phyloP scores from a whole-genome alignment of 2,329 filamentous ascomycete genomes.

The Pseudogymnoascus sp. region DNA sequence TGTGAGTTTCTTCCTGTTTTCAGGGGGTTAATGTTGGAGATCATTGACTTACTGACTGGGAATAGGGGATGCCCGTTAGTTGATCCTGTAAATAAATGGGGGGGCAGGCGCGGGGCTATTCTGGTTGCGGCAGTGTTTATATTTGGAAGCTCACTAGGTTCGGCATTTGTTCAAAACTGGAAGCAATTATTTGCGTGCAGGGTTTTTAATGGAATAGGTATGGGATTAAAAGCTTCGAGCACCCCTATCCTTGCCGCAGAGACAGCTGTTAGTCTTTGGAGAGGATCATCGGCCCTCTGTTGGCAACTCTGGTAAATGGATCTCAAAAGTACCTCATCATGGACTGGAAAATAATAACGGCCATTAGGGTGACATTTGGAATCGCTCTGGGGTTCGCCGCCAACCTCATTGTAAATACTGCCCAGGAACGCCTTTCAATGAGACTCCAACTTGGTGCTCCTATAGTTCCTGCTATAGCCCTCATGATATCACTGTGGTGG shows the following conservation, averaged over 20 bases:
- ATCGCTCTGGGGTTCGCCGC: not conserved
- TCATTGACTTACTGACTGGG: not conserved
- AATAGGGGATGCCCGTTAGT: not conserved
- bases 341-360: not conserved
- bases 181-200: not conserved
- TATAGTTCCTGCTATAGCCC: not conserved
- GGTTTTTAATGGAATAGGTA: conserved; percentile 12
- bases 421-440: not conserved
- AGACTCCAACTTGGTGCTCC: not conserved
- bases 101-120: not conserved
- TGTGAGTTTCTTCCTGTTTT: not conserved
- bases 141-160: not conserved
- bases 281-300: not conserved
- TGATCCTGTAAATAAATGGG: not conserved
- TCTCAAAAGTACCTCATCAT: not conserved
- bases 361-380: not conserved
- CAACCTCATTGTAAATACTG: not conserved
- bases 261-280: not conserved
- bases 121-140: not conserved
- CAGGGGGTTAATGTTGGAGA: not conserved
- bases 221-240: not conserved
- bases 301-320: not conserved
- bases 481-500: not conserved
- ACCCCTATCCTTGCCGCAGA: not conserved
- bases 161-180: not conserved